Base-by-base conservation (phyloP, 2,329 filamentous ascomycete species). In the Fusarium tanahbumbuense region DNA sequence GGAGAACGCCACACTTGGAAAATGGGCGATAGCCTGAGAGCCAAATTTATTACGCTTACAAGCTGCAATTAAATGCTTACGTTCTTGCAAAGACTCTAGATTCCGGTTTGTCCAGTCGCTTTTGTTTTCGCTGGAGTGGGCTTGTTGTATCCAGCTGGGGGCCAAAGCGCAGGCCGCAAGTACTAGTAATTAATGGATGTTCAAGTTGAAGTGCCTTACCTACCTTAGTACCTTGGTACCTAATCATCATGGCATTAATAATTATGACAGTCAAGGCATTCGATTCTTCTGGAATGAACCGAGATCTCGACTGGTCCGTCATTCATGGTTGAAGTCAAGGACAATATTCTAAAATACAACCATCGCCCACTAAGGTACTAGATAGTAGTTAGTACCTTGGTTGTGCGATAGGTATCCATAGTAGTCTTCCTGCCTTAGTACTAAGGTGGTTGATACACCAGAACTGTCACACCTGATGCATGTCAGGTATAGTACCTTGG, bases 81-180 rank as follows among this genome's bases (percentile, higher is more conserved):
- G 27, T 47, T 54, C 30, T 67, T 48, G 67, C 47, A n/a, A 44
- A 48, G 49, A n/a, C 30, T 30, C 32, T 50, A 25, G 16, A 47
- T 53, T 28, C 41, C 48, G 44, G n/a, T 53, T 52, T 54, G 62
- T 62, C 52, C 60, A n/a, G 47, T 53, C 27, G 47, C 40, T 41
- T 53, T 68, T 69, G 50, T 57, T 30, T 30, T 30, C 30, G 45
- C 28, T 30, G 23, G 22, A 18, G 40, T 64, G 55, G 40, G 27
- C 41, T 48, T 11, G 10, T 49, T 30, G 49, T 32, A 46, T 48
- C 15, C 45, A 32, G 34, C 41, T 67, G 56, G 45, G 56, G 62
- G 41, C 64, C 50, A 62, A 56, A 63, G 49, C 42, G 34, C 23
- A 52, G 41, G 42, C 50, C 16, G 49, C 20, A 22, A 27, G 25